Base-by-base conservation (phyloP, 2,329 filamentous ascomycete species). In the Aspergillus texensis region DNA sequence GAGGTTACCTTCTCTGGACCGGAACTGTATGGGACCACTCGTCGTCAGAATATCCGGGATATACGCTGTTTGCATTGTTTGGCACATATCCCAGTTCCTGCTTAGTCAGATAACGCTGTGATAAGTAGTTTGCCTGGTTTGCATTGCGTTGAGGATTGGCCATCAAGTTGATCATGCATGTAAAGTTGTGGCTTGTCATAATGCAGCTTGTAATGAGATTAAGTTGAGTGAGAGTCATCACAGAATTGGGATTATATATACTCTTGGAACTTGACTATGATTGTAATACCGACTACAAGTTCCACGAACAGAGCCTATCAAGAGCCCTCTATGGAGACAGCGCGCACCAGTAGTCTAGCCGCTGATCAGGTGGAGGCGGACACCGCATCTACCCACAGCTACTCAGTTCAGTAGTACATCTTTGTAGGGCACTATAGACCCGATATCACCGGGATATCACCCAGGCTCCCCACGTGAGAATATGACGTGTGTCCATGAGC, bases 301-400 rank as follows among this genome's bases (percentile, higher is more conserved):
- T 59, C 32, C 30, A 59, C 32, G 45, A 46, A 30, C 45, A 39
- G 45, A 45, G 34, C 30, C 57, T 58, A 58, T 58, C 57, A 58
- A 58, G 21, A 26, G 56, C 30, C 26, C 36, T 28, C 6, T 53
- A 53, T 53, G 50, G 50, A 34, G 50, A 53, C n/a, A 19, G 16
- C 21, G 10, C 30, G 52, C n/a, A 36, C 50, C 50, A 41, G 39
- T 39, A 39, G 56, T 58, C 56, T 64, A 67, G 67, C 56, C 60
- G 63, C 65, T 61, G 65, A 62, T 67, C 63, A 65, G 65, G 67
- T 65, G 67, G 65, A 67, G 67, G 65, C 63, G 28, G 60, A 57
- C 54, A 24, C 21, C 21, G 21, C 21, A 30, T 50, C 28, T 32
- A 60, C 52, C n/a, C 28, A n/a, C 28, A 52, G 12, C 48, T 26